A percentile compares a stretch with the other conserved stretches of the same genome.
phyloP scores from a whole-genome alignment of 2,329 filamentous ascomycete genomes.

The Alternaria brassicae region DNA sequence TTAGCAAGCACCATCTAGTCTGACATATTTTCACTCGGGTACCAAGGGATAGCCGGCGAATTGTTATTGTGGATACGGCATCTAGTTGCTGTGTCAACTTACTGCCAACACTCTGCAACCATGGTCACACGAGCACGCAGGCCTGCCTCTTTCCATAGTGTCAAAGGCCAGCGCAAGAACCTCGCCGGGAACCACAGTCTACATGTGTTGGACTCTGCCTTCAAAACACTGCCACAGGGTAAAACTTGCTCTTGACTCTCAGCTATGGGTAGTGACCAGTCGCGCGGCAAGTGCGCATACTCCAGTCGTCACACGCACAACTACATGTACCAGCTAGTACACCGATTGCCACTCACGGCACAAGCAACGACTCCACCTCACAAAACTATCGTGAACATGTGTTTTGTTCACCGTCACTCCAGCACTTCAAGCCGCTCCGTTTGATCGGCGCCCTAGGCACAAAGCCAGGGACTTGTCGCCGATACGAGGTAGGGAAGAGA shows the following conservation, averaged over 20 bases:
- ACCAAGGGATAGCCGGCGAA: neutral
- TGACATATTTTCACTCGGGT: neutral
- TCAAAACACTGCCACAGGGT: neutral
- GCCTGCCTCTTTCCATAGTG: neutral
- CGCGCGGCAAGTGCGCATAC: neutral
- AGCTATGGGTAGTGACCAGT: neutral
- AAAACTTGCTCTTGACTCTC: neutral
- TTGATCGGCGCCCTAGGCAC: neutral
- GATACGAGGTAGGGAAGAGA: neutral
- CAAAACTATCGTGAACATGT: neutral
- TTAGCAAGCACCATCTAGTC: neutral
- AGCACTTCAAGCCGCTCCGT: neutral
- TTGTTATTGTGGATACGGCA: neutral
- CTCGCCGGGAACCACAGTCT: neutral
- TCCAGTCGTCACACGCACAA: neutral
- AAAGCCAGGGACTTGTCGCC: neutral
- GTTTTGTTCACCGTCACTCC: conserved; percentile 1
- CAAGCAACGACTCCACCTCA: neutral
- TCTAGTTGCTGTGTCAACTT: neutral
- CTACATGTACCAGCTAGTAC: neutral
- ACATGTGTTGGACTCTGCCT: neutral
- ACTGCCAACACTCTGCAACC: neutral
- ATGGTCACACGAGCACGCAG: neutral
- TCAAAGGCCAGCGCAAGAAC: neutral
- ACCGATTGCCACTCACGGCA: neutral